Evolutionary conservation across 129 eudicot species (phyloP), one percentile per base, ranked within the genome.

Genomic region (Helichrysum umbraculigerum): DNA sequence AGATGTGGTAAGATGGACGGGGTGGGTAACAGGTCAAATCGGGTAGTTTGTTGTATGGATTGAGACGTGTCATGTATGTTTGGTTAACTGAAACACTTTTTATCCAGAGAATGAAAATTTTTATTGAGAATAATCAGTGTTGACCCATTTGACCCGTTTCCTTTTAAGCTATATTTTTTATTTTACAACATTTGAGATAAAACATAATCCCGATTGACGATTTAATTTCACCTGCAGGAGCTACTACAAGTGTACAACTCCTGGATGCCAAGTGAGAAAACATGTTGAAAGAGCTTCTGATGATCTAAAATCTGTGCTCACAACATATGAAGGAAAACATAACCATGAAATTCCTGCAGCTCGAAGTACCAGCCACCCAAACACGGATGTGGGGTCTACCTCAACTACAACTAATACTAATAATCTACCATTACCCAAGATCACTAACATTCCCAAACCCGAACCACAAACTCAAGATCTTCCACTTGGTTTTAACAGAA

Each of bases 261-360:
- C 84, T 0, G 93, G 91, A 42, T 88, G 97, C 73, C 82, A 85
- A 0, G 93, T 90, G 60, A 82, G 96, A 70, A 90, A 90, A 78
- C 97, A 91, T 17, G 91, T 91, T 0, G 97, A 91, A 74, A 56
- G 94, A 73, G 94, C 94, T 3, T 85, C 97, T 8, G 82, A 91
- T 35, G 78, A 91, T 64, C 62, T 81, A 76, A 88, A 88, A 76
- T 83, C 82, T 17, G 97, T 90, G 4, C 72, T 90, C 14, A 90
- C 93, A 76, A 86, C 93, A 16, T 91, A 91, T 30, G 93, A 91
- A 67, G 94, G 94, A 8, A 91, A 86, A 72, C 94, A 91, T 56
- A 86, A 88, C 79, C 94, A 88, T 79, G 90, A 85, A 70, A 84
- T 88, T 9, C 92, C 97, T 19, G 79, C 78, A 9, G 78, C 90